phyloP scores from a whole-genome alignment of 768 basidiomycete species.

The Trametopsis cervina region DNA sequence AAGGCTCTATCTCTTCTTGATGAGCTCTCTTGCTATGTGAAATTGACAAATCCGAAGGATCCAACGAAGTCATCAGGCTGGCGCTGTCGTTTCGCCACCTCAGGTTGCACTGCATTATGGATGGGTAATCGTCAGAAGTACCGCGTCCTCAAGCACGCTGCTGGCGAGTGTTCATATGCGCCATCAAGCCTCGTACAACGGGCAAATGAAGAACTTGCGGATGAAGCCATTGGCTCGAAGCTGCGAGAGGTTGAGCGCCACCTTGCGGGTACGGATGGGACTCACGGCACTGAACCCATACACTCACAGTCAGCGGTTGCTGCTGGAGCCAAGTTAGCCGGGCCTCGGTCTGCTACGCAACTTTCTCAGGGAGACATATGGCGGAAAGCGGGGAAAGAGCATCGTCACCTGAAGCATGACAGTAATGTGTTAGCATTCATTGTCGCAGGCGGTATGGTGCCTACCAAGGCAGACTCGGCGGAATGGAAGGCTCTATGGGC shows the following conservation, averaged over 20 bases:
- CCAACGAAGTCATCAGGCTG: not conserved
- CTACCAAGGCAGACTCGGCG: not conserved
- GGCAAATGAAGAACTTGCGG: not conserved
- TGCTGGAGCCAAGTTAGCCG: not conserved
- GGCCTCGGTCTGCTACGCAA: not conserved
- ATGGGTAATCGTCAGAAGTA: not conserved
- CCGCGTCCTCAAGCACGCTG: not conserved
- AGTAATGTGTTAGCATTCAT: not conserved
- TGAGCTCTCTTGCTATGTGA: not conserved
- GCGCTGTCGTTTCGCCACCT: not conserved
- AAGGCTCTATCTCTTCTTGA: not conserved
- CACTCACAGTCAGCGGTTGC: not conserved
- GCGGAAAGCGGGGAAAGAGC: not conserved
- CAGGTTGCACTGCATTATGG: not conserved
- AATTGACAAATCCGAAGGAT: not conserved
- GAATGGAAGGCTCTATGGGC: not conserved
- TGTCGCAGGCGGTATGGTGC: not conserved
- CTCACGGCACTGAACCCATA: not conserved
- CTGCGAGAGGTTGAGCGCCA: not conserved
- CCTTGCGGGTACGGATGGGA: not conserved
- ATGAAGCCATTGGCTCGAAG: not conserved
- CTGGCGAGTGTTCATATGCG: not conserved
- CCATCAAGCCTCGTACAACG: not conserved
- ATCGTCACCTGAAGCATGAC: not conserved
- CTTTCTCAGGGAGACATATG: not conserved